phyloP scores from a whole-genome alignment of 2,329 filamentous ascomycete species.

The Truncatella angustata region DNA sequence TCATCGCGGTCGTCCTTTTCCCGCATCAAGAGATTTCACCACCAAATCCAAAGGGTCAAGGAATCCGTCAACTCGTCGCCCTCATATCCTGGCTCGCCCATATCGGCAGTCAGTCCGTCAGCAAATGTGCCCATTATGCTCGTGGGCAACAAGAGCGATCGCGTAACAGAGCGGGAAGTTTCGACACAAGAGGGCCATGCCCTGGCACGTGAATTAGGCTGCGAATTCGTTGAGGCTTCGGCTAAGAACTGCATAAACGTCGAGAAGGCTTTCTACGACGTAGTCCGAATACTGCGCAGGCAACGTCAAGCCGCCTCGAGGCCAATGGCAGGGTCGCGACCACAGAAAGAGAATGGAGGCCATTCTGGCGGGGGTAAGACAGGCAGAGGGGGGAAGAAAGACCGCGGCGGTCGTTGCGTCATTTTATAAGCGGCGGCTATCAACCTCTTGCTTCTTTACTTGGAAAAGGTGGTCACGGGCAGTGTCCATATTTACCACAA shows the following conservation, averaged over 20 bases:
- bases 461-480: not conserved
- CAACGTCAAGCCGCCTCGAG: slow-evolving; percentile 64
- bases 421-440: slow-evolving; percentile 34
- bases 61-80: slow-evolving; percentile 79
- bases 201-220: slow-evolving; percentile 85
- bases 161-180: slow-evolving; percentile 92
- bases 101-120: slow-evolving; percentile 57
- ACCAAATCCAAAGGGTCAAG: slow-evolving; percentile 96
- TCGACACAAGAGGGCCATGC: slow-evolving; percentile 95
- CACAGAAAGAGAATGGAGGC: slow-evolving; percentile 19
- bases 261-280: slow-evolving; percentile 97
- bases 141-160: slow-evolving; percentile 97
- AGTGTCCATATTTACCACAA: not conserved
- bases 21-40: slow-evolving; percentile 92
- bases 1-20: slow-evolving; percentile 94
- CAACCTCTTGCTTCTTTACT: too few species aligned
- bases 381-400: not conserved
- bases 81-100: slow-evolving; percentile 73
- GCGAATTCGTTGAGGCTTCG: slow-evolving; percentile 95
- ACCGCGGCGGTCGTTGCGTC: slow-evolving; percentile 30
- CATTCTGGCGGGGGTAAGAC: not conserved
- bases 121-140: slow-evolving; percentile 91
- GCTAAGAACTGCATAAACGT: slow-evolving; percentile 99
- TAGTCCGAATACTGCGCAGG: slow-evolving; percentile 84
- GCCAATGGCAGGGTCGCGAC: slow-evolving; percentile 26